phyloP scores from a whole-genome alignment of 2,329 filamentous ascomycete species.

The Purpureocillium takamizusanense region DNA sequence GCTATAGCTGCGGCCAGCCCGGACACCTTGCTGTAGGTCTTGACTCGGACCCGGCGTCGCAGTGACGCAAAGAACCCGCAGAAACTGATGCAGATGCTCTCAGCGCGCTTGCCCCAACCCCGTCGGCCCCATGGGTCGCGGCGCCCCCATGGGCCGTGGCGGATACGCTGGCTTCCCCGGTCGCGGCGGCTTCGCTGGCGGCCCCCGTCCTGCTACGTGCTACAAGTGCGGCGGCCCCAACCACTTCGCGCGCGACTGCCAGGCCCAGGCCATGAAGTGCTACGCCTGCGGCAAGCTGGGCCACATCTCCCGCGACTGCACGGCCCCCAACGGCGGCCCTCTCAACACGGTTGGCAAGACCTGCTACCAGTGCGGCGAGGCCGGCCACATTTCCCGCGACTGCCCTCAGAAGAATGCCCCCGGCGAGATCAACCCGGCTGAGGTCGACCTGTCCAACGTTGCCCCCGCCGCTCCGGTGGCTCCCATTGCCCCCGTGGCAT shows the following conservation, averaged over 20 bases:
- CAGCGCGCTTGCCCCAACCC: constrained; percentile 79
- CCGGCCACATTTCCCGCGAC: constrained; percentile 92
- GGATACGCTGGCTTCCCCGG: constrained; percentile 54
- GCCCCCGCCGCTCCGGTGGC: constrained; percentile 37
- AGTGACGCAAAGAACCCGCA: not conserved
- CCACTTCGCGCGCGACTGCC: constrained; percentile 97
- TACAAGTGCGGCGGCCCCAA: constrained; percentile 81
- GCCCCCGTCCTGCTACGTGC: constrained; percentile 60
- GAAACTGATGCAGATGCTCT: constrained; percentile 8
- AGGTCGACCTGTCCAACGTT: constrained; percentile 33
- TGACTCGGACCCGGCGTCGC: not conserved
- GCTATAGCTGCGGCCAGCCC: constrained; percentile 92
- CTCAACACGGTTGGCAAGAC: constrained; percentile 96
- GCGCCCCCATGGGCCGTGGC: constrained; percentile 60
- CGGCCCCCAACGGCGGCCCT: constrained; percentile 89
- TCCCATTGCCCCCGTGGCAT: constrained; percentile 30
- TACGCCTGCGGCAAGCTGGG: constrained; percentile 94
- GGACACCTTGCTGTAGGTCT: constrained; percentile 78
- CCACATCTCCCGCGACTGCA: constrained; percentile 91
- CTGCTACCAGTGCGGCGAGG: constrained; percentile 94
- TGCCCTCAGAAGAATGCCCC: constrained; percentile 65
- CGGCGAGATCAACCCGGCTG: constrained; percentile 34
- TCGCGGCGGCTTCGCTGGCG: constrained; percentile 68
- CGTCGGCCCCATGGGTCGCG: constrained; percentile 53
- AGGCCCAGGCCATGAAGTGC: constrained; percentile 97